Conservation (phyloP, 2,329 filamentous ascomycete genomes). For the Fusarium annulatum region DNA sequence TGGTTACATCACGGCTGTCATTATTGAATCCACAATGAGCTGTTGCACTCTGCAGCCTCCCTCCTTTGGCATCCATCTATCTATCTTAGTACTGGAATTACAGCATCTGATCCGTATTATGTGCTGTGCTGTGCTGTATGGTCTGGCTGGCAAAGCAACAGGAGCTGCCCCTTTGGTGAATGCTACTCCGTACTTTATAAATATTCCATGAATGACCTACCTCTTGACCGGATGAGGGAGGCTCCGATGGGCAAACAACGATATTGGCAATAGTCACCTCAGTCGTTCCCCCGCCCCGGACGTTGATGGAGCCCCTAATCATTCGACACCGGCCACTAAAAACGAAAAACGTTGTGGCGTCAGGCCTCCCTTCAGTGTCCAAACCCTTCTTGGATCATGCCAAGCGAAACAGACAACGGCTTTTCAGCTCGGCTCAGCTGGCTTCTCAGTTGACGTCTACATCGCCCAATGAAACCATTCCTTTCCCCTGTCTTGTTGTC, state of each 20-base stretch:
- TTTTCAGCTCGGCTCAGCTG: constrained; percentile 46
- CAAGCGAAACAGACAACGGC: constrained; percentile 42
- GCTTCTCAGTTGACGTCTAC: constrained; percentile 23
- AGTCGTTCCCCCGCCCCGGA: constrained; percentile 35
- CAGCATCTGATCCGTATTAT: neutral
- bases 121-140: neutral
- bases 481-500: constrained; percentile 26
- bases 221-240: constrained; percentile 17
- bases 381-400: constrained; percentile 33
- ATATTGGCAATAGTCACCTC: constrained; percentile 41
- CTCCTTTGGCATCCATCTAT: neutral
- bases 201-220: neutral
- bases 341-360: constrained; percentile 46
- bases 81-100: neutral
- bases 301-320: constrained; percentile 38
- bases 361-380: constrained; percentile 29
- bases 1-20: neutral
- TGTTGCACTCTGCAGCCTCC: neutral
- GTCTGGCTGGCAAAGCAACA: neutral
- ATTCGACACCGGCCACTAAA: constrained; percentile 40
- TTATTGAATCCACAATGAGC: neutral
- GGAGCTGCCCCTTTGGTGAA: neutral
- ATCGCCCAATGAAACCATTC: constrained; percentile 27
- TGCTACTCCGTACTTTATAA: neutral
- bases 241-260: constrained; percentile 29